Evolutionary conservation across 2,329 filamentous ascomycete species (phyloP).

Genomic region (Phialophora macrospora): DNA sequence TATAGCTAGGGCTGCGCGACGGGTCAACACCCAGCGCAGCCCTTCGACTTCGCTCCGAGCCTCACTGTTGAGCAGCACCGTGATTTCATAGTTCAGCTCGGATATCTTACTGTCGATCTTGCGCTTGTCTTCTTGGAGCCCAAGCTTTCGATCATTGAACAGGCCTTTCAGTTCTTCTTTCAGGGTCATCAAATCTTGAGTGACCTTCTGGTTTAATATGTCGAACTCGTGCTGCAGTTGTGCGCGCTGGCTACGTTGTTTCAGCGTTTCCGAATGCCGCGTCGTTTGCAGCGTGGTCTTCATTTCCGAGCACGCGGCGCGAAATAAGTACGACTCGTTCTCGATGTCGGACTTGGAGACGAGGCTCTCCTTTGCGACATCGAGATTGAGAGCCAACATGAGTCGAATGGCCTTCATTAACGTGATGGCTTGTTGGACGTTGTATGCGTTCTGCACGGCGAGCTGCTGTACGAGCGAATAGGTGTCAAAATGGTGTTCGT

Average conservation of each 20-base stretch:
- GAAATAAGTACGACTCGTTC: slow-evolving; percentile 93
- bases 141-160: slow-evolving; percentile 96
- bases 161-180: slow-evolving; percentile 93
- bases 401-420: slow-evolving; percentile 90
- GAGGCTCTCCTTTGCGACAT: slow-evolving; percentile 76
- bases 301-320: slow-evolving; percentile 89
- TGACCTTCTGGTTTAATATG: slow-evolving; percentile 81
- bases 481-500: slow-evolving; percentile 96
- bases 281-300: slow-evolving; percentile 83
- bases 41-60: slow-evolving; percentile 90
- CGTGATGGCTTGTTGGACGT: slow-evolving; percentile 73
- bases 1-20: slow-evolving; percentile 66
- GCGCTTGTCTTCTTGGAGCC: slow-evolving; percentile 84
- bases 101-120: slow-evolving; percentile 85
- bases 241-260: slow-evolving; percentile 79
- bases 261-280: slow-evolving; percentile 75
- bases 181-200: slow-evolving; percentile 78
- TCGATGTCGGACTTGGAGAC: slow-evolving; percentile 92
- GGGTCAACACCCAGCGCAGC: slow-evolving; percentile 79
- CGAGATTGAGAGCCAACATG: slow-evolving; percentile 77
- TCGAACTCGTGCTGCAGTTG: slow-evolving; percentile 95
- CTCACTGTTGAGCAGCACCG: slow-evolving; percentile 85
- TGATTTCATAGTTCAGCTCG: slow-evolving; percentile 96
- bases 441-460: slow-evolving; percentile 68
- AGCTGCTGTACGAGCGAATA: slow-evolving; percentile 86